phyloP scores from a whole-genome alignment of 2,329 filamentous ascomycete species.

The Talaromyces marneffei region DNA sequence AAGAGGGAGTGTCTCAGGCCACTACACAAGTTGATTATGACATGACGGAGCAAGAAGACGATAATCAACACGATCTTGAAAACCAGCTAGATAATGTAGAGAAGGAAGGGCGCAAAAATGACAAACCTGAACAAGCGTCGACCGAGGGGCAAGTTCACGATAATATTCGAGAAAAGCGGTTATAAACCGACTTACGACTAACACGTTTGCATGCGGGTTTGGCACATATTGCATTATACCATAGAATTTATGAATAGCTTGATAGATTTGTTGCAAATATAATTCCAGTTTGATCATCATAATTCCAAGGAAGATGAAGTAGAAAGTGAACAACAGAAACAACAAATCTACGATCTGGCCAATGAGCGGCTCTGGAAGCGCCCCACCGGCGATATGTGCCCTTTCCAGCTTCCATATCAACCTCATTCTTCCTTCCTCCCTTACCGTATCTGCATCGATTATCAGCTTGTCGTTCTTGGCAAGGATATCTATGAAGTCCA shows the following conservation, averaged over 20 bases:
- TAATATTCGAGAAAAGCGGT: background rate
- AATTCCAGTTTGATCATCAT: no score
- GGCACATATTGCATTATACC: constrained; percentile 1
- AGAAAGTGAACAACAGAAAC: background rate
- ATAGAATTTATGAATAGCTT: background rate
- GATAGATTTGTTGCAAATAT: background rate
- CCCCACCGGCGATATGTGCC: background rate
- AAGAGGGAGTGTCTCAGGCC: constrained; percentile 2
- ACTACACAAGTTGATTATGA: constrained; percentile 10
- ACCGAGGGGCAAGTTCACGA: no score
- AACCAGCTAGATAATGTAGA: background rate
- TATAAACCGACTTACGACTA: background rate
- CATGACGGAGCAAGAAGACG: constrained; percentile 1
- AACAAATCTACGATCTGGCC: background rate
- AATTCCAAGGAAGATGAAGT: background rate
- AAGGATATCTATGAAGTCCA: background rate
- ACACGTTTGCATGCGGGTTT: background rate
- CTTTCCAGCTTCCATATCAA: background rate
- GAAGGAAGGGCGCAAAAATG: background rate
- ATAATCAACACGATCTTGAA: constrained; percentile 1
- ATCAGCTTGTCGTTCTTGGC: background rate
- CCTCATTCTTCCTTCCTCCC: background rate
- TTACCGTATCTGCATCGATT: no score
- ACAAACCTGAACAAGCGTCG: background rate
- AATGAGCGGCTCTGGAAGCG: background rate